Conservation (phyloP, 768 basidiomycete genomes). For the Pleurotus djamor region DNA sequence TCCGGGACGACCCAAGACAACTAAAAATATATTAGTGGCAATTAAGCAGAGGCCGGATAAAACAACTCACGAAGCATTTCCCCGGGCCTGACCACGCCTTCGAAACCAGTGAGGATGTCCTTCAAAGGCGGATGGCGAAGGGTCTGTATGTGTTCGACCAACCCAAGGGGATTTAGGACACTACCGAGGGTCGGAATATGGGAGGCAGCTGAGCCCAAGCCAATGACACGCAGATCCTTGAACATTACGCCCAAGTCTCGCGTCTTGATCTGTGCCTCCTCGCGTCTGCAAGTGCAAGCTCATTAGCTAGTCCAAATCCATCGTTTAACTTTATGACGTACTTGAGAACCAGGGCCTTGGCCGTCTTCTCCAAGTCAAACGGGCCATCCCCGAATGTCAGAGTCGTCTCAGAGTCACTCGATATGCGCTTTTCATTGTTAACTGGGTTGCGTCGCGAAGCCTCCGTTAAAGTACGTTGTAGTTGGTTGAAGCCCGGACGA, state of each 20-base stretch:
- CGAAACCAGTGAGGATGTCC: conserved; percentile 60
- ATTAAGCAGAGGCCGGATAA: not conserved
- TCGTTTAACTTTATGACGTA: not conserved
- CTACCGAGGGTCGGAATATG: conserved; percentile 53
- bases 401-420: not conserved
- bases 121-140: conserved; percentile 60
- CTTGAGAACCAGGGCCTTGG: not conserved
- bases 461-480: not conserved
- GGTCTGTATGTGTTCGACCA: conserved; percentile 35
- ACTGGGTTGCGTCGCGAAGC: not conserved
- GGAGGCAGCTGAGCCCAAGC: conserved; percentile 37
- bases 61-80: conserved; percentile 69
- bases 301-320: not conserved
- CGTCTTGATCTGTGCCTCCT: conserved; percentile 16
- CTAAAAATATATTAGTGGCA: conserved; percentile 26
- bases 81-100: conserved; percentile 63
- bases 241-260: conserved; percentile 52
- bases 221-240: conserved; percentile 49
- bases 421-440: not conserved
- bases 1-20: conserved; percentile 84
- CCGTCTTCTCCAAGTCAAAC: conserved; percentile 5
- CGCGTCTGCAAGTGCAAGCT: not conserved
- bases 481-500: not conserved
- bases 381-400: not conserved
- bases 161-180: conserved; percentile 40